Evolutionary conservation across 129 eudicot species (phyloP).

Genomic region (Gnaphalium uliginosum): DNA sequence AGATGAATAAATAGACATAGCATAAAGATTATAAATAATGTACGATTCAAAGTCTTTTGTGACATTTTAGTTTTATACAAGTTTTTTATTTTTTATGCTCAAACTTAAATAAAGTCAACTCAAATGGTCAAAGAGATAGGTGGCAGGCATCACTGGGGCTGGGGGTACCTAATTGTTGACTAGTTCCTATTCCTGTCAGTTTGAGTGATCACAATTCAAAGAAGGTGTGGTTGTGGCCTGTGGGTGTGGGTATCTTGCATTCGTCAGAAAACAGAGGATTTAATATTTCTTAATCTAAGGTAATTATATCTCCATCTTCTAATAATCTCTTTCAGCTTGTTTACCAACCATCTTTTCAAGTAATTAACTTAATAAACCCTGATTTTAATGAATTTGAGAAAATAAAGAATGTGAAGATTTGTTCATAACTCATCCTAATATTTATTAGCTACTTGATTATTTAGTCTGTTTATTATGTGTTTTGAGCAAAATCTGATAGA

Average conservation of each 20-base stretch:
- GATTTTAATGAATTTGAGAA: background rate
- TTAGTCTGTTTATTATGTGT: background rate
- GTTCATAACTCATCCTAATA: background rate
- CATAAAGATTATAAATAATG: too few relatives aligned
- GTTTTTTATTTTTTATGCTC: too few relatives aligned
- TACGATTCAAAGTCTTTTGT: too few relatives aligned
- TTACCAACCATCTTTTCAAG: background rate
- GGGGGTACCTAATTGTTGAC: background rate
- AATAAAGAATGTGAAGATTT: background rate
- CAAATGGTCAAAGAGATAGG: background rate
- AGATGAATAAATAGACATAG: too few relatives aligned
- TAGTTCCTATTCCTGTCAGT: background rate
- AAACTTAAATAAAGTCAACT: background rate
- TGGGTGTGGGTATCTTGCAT: background rate
- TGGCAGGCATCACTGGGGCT: constrained; percentile 13
- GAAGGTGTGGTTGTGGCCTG: background rate
- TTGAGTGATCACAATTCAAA: constrained; percentile 3
- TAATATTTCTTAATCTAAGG: background rate
- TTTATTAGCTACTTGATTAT: background rate
- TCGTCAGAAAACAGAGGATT: background rate
- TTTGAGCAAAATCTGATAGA: background rate
- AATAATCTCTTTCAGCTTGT: background rate
- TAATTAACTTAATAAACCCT: background rate
- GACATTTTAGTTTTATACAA: too few relatives aligned
- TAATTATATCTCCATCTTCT: constrained; percentile 1